phyloP scores from a whole-genome alignment of 2,329 filamentous ascomycete species.

The Stachybotrys chartarum region DNA sequence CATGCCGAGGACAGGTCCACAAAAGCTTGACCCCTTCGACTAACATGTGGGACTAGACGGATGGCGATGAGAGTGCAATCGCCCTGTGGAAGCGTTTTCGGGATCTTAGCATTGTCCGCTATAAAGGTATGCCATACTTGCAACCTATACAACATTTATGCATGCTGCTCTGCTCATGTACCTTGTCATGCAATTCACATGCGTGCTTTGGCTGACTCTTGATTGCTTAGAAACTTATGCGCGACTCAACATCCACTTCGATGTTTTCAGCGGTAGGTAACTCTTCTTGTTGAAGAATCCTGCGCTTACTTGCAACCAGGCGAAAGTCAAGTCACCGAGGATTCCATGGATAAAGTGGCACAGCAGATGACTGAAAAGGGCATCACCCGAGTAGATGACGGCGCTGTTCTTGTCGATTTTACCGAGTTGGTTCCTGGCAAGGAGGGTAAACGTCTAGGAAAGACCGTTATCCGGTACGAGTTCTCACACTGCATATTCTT shows the following conservation, averaged over 20 bases:
- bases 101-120: constrained; percentile 59
- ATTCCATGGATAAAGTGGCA: constrained; percentile 58
- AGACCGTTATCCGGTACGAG: constrained; percentile 53
- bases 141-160: too few relatives aligned
- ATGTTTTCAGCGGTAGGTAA: constrained; percentile 45
- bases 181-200: neutral
- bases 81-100: constrained; percentile 60
- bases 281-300: neutral
- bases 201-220: neutral
- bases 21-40: neutral
- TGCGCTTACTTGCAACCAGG: constrained; percentile 37
- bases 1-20: neutral
- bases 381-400: constrained; percentile 63
- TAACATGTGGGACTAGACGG: constrained; percentile 32
- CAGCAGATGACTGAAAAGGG: constrained; percentile 55
- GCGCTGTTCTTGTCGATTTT: constrained; percentile 67
- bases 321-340: constrained; percentile 64
- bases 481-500: neutral
- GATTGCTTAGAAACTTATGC: constrained; percentile 48
- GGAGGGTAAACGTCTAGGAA: constrained; percentile 61
- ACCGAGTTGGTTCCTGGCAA: constrained; percentile 59
- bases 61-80: constrained; percentile 54
- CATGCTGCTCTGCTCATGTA: neutral
- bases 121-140: constrained; percentile 34
- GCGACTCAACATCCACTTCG: constrained; percentile 63